Evolutionary conservation across 495 filamentous ascomycete genomes (phyloP), one percentile per base, ranked within the genome.

Genomic region (Staphylotrichum longicolle): DNA sequence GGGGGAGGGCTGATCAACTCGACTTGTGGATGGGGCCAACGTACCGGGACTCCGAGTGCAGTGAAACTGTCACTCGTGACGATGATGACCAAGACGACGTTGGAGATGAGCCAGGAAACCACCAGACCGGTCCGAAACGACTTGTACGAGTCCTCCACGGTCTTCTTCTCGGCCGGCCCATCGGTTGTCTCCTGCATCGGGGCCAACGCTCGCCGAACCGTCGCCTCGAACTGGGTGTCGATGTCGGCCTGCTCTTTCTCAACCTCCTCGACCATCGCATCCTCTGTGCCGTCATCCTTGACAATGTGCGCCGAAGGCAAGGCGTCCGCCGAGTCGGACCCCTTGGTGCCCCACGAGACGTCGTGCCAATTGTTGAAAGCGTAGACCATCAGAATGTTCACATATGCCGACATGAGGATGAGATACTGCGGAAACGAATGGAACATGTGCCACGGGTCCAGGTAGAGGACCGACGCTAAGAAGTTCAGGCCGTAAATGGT

Each of bases 281-380:
- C 86, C 72, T 96, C 93, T 66, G 92, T 91, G 20, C 20, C 1
- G 58, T 86, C 86, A 55, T 86, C 86, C 72, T 96, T 96, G 56
- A 86, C 87, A 2, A 91, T 90, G 64, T 85, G 84, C 3, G 90
- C 95, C 27, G 93, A 93, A 3, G 94, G 94, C 42, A 99, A 80
- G 9, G 91, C 92, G 70, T 99, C 94, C 46, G 88, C 89, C 78
- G 97, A 97, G 78, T 99, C 94, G 9, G 95, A 91, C 74, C 94
- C 94, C 81, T 98, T 98, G 77, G 95, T 98, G 83, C 94, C 94
- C 94, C 94, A 98, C 12, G 94, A 96, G 48, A 98, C 94, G 78
- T 98, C 94, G 78, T 98, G 94, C 95, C 95, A 98, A 78, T 98
- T 98, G 85, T 91, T 94, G 87, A 96, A 98, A 57, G 93, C 91